These are phyloP conservation scores for Cucurbita pepo DNA, from an alignment of 306 rosid genomes.

Conservation along the genomic window DNA sequence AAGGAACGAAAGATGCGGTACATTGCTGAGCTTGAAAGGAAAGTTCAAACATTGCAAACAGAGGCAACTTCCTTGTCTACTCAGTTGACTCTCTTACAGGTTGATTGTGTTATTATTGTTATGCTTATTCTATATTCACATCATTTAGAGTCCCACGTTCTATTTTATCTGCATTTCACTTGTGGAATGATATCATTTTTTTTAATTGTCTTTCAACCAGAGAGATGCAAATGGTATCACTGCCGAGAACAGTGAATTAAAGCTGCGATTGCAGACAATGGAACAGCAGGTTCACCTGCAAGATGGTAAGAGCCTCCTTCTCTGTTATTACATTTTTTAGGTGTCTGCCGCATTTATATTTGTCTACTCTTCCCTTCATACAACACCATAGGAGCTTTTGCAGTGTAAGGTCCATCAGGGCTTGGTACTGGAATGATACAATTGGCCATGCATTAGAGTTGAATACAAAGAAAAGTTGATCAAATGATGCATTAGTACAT, in stretches of 20 bases:
- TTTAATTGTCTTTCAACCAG: conserved; percentile 20
- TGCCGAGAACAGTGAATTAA: conserved; percentile 82
- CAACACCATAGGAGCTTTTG: neutral
- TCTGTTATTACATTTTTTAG: neutral
- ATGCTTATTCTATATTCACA: neutral
- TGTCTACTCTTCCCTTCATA: neutral
- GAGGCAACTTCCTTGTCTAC: conserved; percentile 94
- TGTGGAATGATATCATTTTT: neutral
- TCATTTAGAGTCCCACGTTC: neutral
- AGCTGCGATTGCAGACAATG: conserved; percentile 88
- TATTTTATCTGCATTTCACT: neutral
- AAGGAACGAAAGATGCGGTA: conserved; percentile 98
- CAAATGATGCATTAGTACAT: neutral
- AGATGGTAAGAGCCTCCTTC: conserved; percentile 47
- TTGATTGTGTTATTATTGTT: conserved; percentile 8
- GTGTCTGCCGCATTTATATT: neutral
- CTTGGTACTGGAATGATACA: neutral
- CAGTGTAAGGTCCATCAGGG: neutral
- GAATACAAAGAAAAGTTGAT: neutral
- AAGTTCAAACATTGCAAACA: conserved; percentile 87
- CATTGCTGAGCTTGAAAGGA: conserved; percentile 89
- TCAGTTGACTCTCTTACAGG: conserved; percentile 86
- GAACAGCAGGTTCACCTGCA: conserved; percentile 96
- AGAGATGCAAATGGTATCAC: conserved; percentile 82
- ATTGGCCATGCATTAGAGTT: neutral